phyloP scores from a whole-genome alignment of 257 asterid genomes.

The Pogostemon cablin region DNA sequence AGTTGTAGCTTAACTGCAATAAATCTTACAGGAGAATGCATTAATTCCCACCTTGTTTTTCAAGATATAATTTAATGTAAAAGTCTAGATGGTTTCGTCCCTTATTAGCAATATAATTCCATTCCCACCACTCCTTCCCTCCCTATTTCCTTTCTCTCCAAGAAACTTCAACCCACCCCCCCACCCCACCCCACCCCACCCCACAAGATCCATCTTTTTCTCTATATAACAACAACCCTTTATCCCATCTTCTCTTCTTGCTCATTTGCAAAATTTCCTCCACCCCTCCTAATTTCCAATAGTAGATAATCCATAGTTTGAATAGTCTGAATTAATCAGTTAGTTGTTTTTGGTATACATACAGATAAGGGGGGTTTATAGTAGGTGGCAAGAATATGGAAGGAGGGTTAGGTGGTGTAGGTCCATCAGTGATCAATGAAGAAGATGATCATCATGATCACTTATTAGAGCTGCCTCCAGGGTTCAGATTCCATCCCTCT shows the following conservation, averaged over 20 bases:
- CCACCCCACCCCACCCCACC: background rate
- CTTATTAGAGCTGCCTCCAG: conserved; percentile 60
- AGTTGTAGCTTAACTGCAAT: conserved; percentile 17
- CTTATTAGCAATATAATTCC: conserved; percentile 46
- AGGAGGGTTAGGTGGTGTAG: conserved; percentile 38
- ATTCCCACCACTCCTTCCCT: conserved; percentile 40
- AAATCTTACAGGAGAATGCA: conserved; percentile 31
- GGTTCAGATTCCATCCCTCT: conserved; percentile 84
- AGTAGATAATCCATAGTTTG: background rate
- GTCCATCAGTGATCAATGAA: conserved; percentile 36
- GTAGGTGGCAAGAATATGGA: conserved; percentile 34
- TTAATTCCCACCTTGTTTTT: conserved; percentile 22
- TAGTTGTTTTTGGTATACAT: background rate
- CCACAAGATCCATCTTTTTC: conserved; percentile 22
- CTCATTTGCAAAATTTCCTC: conserved; percentile 45
- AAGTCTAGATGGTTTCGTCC: conserved; percentile 37
- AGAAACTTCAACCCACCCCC: conserved; percentile 40
- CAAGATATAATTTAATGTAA: conserved; percentile 26
- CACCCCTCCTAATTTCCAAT: background rate
- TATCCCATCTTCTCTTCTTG: conserved; percentile 40
- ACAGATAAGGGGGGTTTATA: background rate
- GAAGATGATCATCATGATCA: conserved; percentile 28
- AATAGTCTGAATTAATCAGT: background rate
- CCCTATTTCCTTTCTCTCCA: conserved; percentile 51
- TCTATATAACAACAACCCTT: conserved; percentile 45